Conservation (phyloP, 306 rosid species). For the Vigna angularis region DNA sequence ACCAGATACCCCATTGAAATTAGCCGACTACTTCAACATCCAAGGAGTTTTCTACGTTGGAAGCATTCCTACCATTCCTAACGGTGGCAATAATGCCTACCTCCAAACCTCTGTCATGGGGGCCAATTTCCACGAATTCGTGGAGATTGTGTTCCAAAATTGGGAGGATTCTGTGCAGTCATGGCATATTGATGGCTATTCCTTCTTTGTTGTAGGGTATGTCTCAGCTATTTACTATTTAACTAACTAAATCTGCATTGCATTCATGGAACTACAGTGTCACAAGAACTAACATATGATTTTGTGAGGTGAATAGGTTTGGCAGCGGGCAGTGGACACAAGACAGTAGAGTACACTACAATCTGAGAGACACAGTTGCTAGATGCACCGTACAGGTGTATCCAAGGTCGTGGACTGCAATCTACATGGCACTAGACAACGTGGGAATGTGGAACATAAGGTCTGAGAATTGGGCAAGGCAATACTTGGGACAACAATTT, state of each 20-base stretch:
- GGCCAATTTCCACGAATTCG: slow-evolving; percentile 76
- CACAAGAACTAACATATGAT: slow-evolving; percentile 29
- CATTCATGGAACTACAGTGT: not conserved
- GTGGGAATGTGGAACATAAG: slow-evolving; percentile 98
- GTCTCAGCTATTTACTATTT: not conserved
- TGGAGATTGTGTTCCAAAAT: slow-evolving; percentile 94
- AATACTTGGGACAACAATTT: slow-evolving; percentile 94
- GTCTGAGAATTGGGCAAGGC: slow-evolving; percentile 92
- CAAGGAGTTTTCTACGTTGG: slow-evolving; percentile 84
- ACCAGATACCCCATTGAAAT: slow-evolving; percentile 87
- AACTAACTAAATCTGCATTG: not conserved
- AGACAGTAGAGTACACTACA: slow-evolving; percentile 78
- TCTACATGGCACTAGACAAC: slow-evolving; percentile 84
- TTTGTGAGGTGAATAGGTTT: slow-evolving; percentile 60
- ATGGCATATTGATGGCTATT: slow-evolving; percentile 91
- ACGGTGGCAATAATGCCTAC: slow-evolving; percentile 65
- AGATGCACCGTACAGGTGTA: slow-evolving; percentile 88
- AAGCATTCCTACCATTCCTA: slow-evolving; percentile 71
- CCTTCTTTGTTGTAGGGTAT: slow-evolving; percentile 95
- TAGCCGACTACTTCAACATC: slow-evolving; percentile 85
- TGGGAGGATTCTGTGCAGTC: slow-evolving; percentile 89
- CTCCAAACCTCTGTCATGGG: slow-evolving; percentile 91
- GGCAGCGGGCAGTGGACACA: slow-evolving; percentile 95
- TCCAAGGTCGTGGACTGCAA: slow-evolving; percentile 90
- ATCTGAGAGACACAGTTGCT: slow-evolving; percentile 86